Evolutionary conservation across 148 eudicot genomes (phyloP).

Genomic region (Dysphania ambrosioides): DNA sequence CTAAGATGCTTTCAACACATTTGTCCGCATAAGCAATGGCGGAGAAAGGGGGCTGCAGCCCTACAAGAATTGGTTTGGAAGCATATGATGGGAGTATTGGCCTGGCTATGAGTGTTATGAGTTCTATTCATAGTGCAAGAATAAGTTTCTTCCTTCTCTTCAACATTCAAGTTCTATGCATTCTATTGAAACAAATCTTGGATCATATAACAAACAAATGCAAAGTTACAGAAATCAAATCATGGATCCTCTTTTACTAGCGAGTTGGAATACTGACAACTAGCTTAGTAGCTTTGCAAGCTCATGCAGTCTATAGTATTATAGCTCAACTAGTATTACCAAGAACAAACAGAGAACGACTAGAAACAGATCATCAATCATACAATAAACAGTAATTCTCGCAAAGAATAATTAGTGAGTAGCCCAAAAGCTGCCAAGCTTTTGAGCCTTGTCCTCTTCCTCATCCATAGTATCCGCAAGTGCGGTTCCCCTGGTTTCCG

Average conservation of each 20-base stretch:
- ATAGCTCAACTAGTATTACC: not conserved
- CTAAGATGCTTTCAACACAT: no score
- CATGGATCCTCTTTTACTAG: slow-evolving; percentile 2
- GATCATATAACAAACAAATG: no score
- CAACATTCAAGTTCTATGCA: no score
- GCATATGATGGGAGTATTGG: no score
- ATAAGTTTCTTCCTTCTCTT: no score
- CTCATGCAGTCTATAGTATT: not conserved
- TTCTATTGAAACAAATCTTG: no score
- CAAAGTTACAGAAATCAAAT: not conserved
- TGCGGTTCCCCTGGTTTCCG: slow-evolving; percentile 48
- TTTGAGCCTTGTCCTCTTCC: slow-evolving; percentile 43
- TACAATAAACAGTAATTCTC: not conserved
- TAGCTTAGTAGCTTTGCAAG: not conserved
- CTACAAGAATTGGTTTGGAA: no score
- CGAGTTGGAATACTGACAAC: not conserved
- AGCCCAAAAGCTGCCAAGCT: slow-evolving; percentile 16
- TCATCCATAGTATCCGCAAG: slow-evolving; percentile 57
- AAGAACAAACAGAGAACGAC: not conserved
- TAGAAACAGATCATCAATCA: slow-evolving; percentile 3
- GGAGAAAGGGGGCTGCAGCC: no score
- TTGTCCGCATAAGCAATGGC: no score
- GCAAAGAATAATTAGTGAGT: not conserved
- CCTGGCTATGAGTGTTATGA: no score
- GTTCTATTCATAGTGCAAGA: no score